Evolutionary conservation across 495 filamentous ascomycete species (phyloP).

Genomic region (Penicillium pulvis): DNA sequence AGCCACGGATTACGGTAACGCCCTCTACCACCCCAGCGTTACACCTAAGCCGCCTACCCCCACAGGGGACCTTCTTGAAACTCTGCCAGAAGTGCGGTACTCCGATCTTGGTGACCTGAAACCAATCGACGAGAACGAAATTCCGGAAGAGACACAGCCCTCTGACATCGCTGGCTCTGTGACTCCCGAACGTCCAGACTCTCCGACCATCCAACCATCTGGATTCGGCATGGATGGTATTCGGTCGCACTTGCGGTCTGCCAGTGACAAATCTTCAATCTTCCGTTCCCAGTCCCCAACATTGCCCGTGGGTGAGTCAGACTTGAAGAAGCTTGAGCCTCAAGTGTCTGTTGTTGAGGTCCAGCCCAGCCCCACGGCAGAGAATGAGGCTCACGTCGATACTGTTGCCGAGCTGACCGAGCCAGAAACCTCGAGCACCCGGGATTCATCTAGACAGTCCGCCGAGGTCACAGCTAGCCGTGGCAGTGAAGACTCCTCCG

Average conservation of each 20-base stretch:
- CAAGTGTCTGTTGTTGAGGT: conserved; percentile 1
- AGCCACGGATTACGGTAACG: conserved; percentile 33
- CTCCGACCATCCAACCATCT: conserved; percentile 68
- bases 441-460: conserved; percentile 15
- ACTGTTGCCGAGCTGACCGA: conserved; percentile 6
- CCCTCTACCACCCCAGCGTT: conserved; percentile 30
- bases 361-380: conserved; percentile 1
- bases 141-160: conserved; percentile 11
- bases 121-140: conserved; percentile 43
- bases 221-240: conserved; percentile 63
- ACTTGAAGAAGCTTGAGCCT: not conserved
- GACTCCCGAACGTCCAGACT: conserved; percentile 59
- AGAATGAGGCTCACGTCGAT: not conserved
- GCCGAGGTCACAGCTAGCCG: conserved; percentile 15
- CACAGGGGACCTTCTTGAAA: conserved; percentile 29
- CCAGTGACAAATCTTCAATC: conserved; percentile 80
- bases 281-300: conserved; percentile 55
- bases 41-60: conserved; percentile 35
- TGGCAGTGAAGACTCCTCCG: conserved; percentile 23
- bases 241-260: conserved; percentile 79
- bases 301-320: not conserved
- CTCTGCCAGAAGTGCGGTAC: conserved; percentile 45
- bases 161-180: conserved; percentile 11
- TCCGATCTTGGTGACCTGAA: conserved; percentile 48
- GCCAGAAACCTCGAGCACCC: conserved; percentile 14